A percentile compares a stretch with the other conserved stretches of the same genome.
These are phyloP conservation scores for Pseudogymnoascus sp. DNA, from an alignment of 2,329 filamentous ascomycete species.

Conservation along the genomic window DNA sequence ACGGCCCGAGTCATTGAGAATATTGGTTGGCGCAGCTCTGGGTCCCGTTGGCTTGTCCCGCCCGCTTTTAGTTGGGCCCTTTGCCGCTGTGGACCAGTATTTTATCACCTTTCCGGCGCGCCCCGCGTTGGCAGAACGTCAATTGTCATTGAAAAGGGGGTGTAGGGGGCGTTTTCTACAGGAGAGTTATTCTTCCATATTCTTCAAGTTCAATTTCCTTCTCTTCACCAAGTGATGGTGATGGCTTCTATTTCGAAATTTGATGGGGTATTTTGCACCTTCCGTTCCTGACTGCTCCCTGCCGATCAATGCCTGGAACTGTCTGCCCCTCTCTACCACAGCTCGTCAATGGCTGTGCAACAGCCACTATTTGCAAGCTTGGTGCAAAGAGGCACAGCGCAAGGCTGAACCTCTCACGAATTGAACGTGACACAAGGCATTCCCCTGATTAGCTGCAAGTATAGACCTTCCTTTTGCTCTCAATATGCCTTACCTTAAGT, in stretches of 20 bases:
- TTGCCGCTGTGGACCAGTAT: neutral
- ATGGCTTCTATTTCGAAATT: neutral
- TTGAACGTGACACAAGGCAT: neutral
- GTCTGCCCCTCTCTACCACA: neutral
- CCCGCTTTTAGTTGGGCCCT: neutral
- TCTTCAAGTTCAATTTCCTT: neutral
- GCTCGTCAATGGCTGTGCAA: neutral
- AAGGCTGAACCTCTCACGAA: neutral
- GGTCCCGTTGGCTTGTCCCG: neutral
- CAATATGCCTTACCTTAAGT: neutral
- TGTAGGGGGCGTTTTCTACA: neutral
- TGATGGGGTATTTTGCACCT: neutral
- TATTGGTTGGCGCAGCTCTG: neutral
- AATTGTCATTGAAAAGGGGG: neutral
- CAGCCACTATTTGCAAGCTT: neutral
- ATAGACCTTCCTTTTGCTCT: neutral
- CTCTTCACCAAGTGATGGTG: neutral
- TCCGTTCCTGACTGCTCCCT: neutral
- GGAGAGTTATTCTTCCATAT: neutral
- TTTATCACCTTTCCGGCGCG: neutral
- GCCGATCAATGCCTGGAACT: neutral
- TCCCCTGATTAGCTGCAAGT: neutral
- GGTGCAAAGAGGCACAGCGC: neutral
- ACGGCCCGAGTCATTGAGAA: neutral
- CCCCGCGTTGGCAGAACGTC: neutral